Base-by-base conservation (phyloP, 1,139 yeast species). In the Saccharomyces hybrid region DNA sequence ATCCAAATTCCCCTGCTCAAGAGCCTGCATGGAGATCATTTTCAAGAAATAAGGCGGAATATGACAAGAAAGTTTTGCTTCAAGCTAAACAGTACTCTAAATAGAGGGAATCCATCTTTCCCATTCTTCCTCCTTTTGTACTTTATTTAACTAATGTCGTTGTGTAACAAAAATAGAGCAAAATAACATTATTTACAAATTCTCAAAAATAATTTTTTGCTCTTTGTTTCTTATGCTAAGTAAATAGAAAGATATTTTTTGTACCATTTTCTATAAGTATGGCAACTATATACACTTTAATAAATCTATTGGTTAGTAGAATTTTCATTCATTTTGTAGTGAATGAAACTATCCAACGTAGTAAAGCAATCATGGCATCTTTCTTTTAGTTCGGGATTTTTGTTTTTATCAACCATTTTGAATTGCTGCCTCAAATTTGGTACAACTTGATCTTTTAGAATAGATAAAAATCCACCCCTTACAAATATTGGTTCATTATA, bases 1-100 rank as follows among this genome's bases (percentile, higher is more conserved):
- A 95, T 68, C 95, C 96, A 31, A 84, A 86, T 57, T 89, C 97
- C 0, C 99, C 99, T 1, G 99, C 99, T 0, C 99, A 93, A 71
- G 95, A 89, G 61, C 96, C 95, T 2, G 98, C 99, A 2, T 95
- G 91, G 86, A 83, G 85, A 67, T 88, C 95, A 1, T 93, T 82
- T 65, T 78, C 82, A 25, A 83, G 82, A 66, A 88, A 88, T 68
- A 79, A 78, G 64, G 75, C 76, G 1, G 73, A 79, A 50, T 95
- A 95, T 68, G 88, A 85, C 57, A 82, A 82, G 70, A 86, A 82
- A 65, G 96, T 93, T 34, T 75, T 75, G 61, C 90, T 86, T 60
- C 98, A 93, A 73, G 93, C 96, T 7, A 81, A 82, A 66, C 79
- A 77, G 68, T 93, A 87, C 68, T 80, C 83, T 31, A 77, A 75